Percentiles rank a stretch among this genome's conserved stretches.
These are phyloP conservation scores for Heteromeles arbutifolia DNA, from an alignment of 306 rosid species.

Conservation along the genomic window DNA sequence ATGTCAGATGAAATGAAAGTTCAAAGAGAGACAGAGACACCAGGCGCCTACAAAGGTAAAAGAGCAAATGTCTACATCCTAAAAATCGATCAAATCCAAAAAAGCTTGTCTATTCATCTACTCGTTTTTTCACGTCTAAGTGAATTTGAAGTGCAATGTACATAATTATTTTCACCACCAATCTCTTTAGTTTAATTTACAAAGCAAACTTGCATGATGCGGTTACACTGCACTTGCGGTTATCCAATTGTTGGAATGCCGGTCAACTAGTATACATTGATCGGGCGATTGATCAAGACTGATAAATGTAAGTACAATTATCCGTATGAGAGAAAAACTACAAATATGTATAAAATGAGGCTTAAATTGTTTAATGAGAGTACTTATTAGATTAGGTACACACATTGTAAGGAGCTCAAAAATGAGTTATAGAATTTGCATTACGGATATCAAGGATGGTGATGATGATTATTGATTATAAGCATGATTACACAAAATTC, in stretches of 20 bases:
- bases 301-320: no score
- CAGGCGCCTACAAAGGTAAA: slow-evolving; percentile 31
- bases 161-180: neutral
- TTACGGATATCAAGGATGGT: slow-evolving; percentile 5
- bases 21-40: neutral
- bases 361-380: no score
- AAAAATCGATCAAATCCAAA: neutral
- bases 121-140: neutral
- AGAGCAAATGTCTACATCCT: neutral
- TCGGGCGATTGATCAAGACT: neutral
- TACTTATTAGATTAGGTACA: neutral
- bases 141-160: neutral
- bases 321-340: neutral
- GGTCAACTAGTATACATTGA: no score
- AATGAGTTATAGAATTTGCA: neutral
- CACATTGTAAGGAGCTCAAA: neutral
- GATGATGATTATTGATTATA: slow-evolving; percentile 44
- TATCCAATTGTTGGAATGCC: no score
- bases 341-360: neutral
- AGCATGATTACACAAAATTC: slow-evolving; percentile 31
- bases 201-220: neutral
- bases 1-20: slow-evolving; percentile 14
- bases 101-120: neutral
- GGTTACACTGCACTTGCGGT: neutral
- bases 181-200: neutral